phyloP scores from a whole-genome alignment of 805 yeast genomes.

The Saturnispora zaruensis region DNA sequence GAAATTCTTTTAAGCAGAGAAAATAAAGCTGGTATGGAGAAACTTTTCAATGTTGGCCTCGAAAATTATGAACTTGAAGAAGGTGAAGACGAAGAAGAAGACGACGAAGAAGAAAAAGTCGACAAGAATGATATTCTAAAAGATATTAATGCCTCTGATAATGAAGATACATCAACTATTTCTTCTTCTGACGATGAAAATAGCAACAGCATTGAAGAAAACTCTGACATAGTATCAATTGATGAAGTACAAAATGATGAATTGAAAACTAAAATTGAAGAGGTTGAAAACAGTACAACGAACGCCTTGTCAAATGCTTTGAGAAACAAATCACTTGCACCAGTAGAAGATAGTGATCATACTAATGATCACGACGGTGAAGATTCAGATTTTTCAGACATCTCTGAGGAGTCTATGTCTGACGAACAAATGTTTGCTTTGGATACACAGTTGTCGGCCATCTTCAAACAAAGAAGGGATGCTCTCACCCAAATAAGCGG shows the following conservation, averaged over 20 bases:
- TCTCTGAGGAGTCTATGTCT: slow-evolving; percentile 75
- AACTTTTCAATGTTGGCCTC: slow-evolving; percentile 59
- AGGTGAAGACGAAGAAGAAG: slow-evolving; percentile 29
- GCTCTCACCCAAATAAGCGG: slow-evolving; percentile 42
- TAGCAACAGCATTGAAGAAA: slow-evolving; percentile 15
- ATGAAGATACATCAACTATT: neutral
- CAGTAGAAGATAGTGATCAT: slow-evolving; percentile 15
- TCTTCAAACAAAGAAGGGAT: slow-evolving; percentile 74
- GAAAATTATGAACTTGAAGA: slow-evolving; percentile 44
- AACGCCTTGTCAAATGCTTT: slow-evolving; percentile 62
- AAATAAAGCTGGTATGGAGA: slow-evolving; percentile 70
- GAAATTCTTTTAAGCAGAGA: slow-evolving; percentile 61
- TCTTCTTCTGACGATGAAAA: slow-evolving; percentile 13
- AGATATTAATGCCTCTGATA: slow-evolving; percentile 24
- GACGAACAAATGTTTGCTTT: slow-evolving; percentile 95
- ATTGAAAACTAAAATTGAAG: slow-evolving; percentile 29
- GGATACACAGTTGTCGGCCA: slow-evolving; percentile 73
- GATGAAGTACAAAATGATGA: slow-evolving; percentile 29
- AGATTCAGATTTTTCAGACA: slow-evolving; percentile 42
- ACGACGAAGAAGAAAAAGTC: slow-evolving; percentile 40
- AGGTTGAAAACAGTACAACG: slow-evolving; percentile 40
- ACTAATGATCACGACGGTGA: slow-evolving; percentile 29
- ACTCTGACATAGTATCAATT: slow-evolving; percentile 30
- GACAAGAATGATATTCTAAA: slow-evolving; percentile 15
- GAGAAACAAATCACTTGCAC: slow-evolving; percentile 34